Percentiles rank a stretch among this genome's conserved stretches.
Conservation (phyloP, 306 rosid species). For the Vigna unguiculata region DNA sequence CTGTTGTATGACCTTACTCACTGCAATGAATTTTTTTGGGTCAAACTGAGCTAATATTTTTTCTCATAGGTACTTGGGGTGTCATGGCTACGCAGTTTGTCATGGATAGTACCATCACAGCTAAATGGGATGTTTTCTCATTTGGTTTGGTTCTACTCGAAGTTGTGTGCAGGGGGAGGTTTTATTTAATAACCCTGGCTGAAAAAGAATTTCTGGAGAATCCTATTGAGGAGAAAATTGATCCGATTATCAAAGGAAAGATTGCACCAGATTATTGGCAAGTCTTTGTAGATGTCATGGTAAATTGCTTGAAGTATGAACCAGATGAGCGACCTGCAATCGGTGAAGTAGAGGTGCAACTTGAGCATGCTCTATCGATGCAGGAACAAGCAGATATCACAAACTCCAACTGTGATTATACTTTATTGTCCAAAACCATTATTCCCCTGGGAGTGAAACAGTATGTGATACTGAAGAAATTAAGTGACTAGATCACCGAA, state of each 20-base stretch:
- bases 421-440: background rate
- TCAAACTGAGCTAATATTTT: background rate
- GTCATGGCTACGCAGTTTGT: background rate
- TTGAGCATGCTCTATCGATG: constrained; percentile 43
- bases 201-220: background rate
- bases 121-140: constrained; percentile 19
- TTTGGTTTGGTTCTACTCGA: constrained; percentile 2
- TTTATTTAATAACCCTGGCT: background rate
- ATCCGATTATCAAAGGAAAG: constrained; percentile 33
- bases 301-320: constrained; percentile 4
- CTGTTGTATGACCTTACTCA: background rate
- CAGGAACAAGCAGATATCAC: constrained; percentile 41
- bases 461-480: too few relatives aligned
- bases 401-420: background rate
- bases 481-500: background rate
- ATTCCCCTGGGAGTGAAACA: too few relatives aligned
- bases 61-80: background rate
- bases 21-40: too few relatives aligned
- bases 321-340: constrained; percentile 44
- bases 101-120: background rate
- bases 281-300: background rate
- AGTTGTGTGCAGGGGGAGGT: background rate
- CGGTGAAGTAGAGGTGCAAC: constrained; percentile 50
- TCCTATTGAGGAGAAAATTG: background rate
- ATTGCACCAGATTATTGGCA: constrained; percentile 42